Percentiles rank a stretch among this genome's conserved stretches.
Conservation (phyloP, 2,329 filamentous ascomycete species). For the Chaetomium sp. region DNA sequence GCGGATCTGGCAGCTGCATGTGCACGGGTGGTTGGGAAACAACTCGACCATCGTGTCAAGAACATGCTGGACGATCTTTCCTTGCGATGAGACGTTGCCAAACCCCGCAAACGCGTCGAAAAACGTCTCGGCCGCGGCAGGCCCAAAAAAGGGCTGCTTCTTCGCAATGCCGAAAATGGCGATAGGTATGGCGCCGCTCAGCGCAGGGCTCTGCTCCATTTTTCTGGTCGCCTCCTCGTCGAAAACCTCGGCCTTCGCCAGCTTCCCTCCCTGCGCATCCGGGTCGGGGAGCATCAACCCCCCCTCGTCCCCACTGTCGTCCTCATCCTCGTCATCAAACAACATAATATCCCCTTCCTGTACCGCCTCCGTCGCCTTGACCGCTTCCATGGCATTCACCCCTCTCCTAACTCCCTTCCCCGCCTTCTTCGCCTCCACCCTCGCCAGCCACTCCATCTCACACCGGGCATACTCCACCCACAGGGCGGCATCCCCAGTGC, state of each 20-base stretch:
- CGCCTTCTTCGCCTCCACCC: conserved; percentile 72
- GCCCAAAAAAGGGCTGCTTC: conserved; percentile 72
- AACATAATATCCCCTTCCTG: conserved; percentile 48
- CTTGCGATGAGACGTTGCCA: conserved; percentile 63
- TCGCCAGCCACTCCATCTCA: conserved; percentile 89
- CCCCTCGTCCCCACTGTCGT: conserved; percentile 50
- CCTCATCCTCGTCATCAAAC: conserved; percentile 50
- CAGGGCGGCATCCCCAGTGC: conserved; percentile 69
- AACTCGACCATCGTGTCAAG: conserved; percentile 62
- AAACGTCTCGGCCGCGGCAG: conserved; percentile 70
- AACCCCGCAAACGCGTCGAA: conserved; percentile 79
- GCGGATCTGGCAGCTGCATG: conserved; percentile 70
- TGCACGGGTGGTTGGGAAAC: conserved; percentile 62
- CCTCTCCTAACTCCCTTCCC: conserved; percentile 42
- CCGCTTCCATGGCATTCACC: conserved; percentile 42
- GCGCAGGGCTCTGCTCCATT: conserved; percentile 75
- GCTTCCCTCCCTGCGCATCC: conserved; percentile 39
- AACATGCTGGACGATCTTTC: conserved; percentile 72
- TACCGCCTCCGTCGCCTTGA: conserved; percentile 49
- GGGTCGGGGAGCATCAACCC: conserved; percentile 51
- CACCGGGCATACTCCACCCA: conserved; percentile 91
- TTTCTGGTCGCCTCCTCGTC: conserved; percentile 50
- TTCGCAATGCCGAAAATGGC: conserved; percentile 87
- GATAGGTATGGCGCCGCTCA: conserved; percentile 90
- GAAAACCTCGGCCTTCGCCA: conserved; percentile 47